phyloP scores from a whole-genome alignment of 2,329 filamentous ascomycete species.

The Arthrobotrys pseudoclavata region DNA sequence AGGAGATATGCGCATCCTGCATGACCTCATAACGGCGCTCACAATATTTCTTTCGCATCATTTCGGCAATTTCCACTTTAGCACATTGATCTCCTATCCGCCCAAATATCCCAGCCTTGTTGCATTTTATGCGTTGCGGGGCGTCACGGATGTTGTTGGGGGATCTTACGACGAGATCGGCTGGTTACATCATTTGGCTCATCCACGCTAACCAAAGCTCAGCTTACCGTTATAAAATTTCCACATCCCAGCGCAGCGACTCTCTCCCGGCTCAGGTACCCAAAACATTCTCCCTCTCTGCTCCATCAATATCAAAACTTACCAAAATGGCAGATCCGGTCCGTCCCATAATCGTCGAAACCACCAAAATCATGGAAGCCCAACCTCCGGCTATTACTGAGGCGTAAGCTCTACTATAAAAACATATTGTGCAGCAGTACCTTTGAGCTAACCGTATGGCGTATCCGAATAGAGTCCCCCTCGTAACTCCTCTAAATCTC shows the following conservation, averaged over 20 bases:
- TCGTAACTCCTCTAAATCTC: slow-evolving; percentile 75
- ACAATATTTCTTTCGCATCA: too few species aligned
- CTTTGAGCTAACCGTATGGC: background rate
- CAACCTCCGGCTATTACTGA: slow-evolving; percentile 37
- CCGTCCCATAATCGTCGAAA: slow-evolving; percentile 38
- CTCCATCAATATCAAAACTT: background rate
- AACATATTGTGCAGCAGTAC: background rate
- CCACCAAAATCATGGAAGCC: slow-evolving; percentile 43
- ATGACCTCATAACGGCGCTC: too few species aligned
- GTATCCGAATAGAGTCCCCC: slow-evolving; percentile 52
- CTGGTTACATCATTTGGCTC: slow-evolving; percentile 40
- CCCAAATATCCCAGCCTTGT: slow-evolving; percentile 30
- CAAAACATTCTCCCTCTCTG: background rate
- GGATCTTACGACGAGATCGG: slow-evolving; percentile 7
- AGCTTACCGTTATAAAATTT: slow-evolving; percentile 7
- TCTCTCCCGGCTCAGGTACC: background rate
- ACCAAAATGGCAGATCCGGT: slow-evolving; percentile 39
- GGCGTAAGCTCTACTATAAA: slow-evolving; percentile 24
- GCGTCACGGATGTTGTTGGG: slow-evolving; percentile 7
- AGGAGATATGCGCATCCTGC: too few species aligned
- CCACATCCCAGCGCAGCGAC: background rate
- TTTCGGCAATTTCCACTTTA: too few species aligned
- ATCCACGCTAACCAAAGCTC: slow-evolving; percentile 9
- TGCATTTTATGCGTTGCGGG: slow-evolving; percentile 45
- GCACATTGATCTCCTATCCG: too few species aligned